A percentile compares a stretch with the other conserved stretches of the same genome.
phyloP scores from a whole-genome alignment of 495 filamentous ascomycete species.

The Neurospora sp. region DNA sequence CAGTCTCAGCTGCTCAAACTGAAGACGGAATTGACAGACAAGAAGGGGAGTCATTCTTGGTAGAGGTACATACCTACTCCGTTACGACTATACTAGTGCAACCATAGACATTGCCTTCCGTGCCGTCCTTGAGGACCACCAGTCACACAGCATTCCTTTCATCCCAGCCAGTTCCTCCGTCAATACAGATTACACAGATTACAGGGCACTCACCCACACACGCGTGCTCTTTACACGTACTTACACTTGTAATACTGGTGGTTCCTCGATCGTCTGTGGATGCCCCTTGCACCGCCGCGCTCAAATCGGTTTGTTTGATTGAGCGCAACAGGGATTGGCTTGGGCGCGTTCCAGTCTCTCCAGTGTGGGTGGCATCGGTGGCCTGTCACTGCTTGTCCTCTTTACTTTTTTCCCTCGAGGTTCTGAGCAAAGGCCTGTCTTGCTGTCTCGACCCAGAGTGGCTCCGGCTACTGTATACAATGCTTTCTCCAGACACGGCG shows the following conservation, averaged over 20 bases:
- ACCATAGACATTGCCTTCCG: not conserved
- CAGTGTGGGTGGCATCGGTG: not conserved
- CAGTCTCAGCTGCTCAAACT: not conserved
- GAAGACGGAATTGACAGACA: not conserved
- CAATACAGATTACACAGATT: not conserved
- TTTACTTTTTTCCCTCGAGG: not conserved
- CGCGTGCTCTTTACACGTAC: not conserved
- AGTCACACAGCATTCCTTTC: not conserved
- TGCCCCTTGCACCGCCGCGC: not conserved
- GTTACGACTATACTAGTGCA: not conserved
- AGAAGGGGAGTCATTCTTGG: not conserved
- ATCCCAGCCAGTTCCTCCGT: not conserved
- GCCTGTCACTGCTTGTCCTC: not conserved
- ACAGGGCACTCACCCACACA: not conserved
- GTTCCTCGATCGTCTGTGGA: not conserved
- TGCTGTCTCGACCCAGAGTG: not conserved
- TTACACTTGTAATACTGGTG: not conserved
- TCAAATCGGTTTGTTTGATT: not conserved
- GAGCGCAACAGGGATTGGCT: not conserved
- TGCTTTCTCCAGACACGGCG: not conserved
- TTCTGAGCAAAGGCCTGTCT: not conserved
- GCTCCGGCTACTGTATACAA: not conserved
- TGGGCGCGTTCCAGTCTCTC: not conserved
- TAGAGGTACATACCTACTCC: not conserved
- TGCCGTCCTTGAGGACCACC: not conserved